Base-by-base conservation (phyloP, 2,329 filamentous ascomycete genomes). In the Apiospora saccharicola region DNA sequence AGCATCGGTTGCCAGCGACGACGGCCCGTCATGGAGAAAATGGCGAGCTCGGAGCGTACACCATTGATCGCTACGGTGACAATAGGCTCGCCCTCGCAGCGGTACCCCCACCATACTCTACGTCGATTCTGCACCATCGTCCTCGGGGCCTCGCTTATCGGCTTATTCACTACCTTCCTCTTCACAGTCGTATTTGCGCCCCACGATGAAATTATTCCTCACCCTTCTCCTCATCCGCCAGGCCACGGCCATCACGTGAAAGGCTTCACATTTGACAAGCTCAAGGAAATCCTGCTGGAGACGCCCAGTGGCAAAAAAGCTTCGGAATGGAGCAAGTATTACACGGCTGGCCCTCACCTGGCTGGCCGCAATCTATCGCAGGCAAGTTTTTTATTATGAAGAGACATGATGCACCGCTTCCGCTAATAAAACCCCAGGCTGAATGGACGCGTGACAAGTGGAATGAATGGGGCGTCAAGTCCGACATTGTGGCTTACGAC, bases 301-400 rank as follows among this genome's bases (percentile, higher is more conserved):
- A 91, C 89, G 0, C 90, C 90, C 6, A 87, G 86, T 71, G 84
- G 86, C 43, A 83, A 88, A 67, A 87, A 86, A 75, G 89, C 88
- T 12, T 86, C 89, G 74, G 90, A 94, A 82, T 95, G 93, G 93
- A 94, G 91, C 81, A 86, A 85, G 74, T 96, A 95, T 80, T 96
- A 96, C 78, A 93, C 93, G 0, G 85, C 91, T 0, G 94, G 94
- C 0, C 88, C 92, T 24, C 94, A 96, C 82, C 83, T 96, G 68
- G 93, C 92, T 0, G 93, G 94, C 26, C 91, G 92, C 83, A 96
- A 96, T 79, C 86, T 91, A 73, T 94, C 91, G 69, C 92, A 94
- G 83, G 88, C 86, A 80, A 72, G 78, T 68, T 7, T 26, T 68
- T 7, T 26, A 24, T 10, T 41, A 24, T 19, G 44, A 26, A 51